phyloP scores from a whole-genome alignment of 768 basidiomycete species.

The Tylopilus sp. region DNA sequence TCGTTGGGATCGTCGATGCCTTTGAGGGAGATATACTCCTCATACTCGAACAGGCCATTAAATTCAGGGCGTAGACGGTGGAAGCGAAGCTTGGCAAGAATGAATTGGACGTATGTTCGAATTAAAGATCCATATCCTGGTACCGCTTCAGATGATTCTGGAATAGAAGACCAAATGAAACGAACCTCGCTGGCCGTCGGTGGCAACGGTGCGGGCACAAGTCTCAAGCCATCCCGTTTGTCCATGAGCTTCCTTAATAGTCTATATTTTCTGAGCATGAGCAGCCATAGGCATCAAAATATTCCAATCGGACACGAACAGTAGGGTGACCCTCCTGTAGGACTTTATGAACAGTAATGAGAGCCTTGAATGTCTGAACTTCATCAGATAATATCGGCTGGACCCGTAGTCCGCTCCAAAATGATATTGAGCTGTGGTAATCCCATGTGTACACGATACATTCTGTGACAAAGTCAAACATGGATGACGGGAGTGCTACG shows the following conservation, averaged over 20 bases:
- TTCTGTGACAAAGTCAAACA: constrained; percentile 49
- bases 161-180: background rate
- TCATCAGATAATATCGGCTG: constrained; percentile 97
- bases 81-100: constrained; percentile 92
- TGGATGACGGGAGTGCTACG: constrained; percentile 4
- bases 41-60: constrained; percentile 98
- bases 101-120: constrained; percentile 93
- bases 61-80: constrained; percentile 96
- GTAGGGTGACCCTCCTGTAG: constrained; percentile 96
- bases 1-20: constrained; percentile 99
- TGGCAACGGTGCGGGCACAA: constrained; percentile 84
- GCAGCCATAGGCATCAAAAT: constrained; percentile 1
- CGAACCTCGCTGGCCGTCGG: constrained; percentile 72
- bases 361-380: constrained; percentile 96
- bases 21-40: constrained; percentile 96
- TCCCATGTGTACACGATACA: constrained; percentile 99
- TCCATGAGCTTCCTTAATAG: constrained; percentile 93
- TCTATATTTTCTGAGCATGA: constrained; percentile 45
- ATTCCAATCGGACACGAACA: constrained; percentile 41
- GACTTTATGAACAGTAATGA: constrained; percentile 97
- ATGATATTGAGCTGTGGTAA: constrained; percentile 95
- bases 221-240: constrained; percentile 99
- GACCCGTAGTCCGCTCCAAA: constrained; percentile 96
- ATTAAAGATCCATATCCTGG: constrained; percentile 91
- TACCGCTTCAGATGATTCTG: constrained; percentile 4